Evolutionary conservation across 495 filamentous ascomycete genomes (phyloP).

Genomic region (Oleoguttula mirabilis): DNA sequence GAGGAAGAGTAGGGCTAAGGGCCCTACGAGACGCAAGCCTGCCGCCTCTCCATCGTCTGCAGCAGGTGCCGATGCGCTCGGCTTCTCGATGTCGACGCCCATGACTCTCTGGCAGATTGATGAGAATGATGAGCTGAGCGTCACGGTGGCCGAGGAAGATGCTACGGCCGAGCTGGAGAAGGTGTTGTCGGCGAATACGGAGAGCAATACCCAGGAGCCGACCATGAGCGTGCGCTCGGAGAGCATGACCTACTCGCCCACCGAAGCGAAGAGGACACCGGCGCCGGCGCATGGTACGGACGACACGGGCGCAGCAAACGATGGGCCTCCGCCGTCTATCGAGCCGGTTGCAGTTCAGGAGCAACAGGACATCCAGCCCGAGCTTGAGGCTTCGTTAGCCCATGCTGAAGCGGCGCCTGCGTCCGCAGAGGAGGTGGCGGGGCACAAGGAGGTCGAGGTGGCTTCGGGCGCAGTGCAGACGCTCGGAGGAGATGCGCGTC

Average conservation of each 20-base stretch:
- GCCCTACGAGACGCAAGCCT: conserved; percentile 72
- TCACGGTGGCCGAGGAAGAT: neutral
- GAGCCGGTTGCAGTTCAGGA: too few relatives aligned
- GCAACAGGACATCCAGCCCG: neutral
- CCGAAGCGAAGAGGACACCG: too few relatives aligned
- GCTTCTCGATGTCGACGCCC: conserved; percentile 10
- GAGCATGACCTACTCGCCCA: too few relatives aligned
- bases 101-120: conserved; percentile 15
- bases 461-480: too few relatives aligned
- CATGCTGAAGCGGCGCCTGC: neutral
- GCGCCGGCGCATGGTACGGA: too few relatives aligned
- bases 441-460: too few relatives aligned
- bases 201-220: neutral
- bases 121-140: conserved; percentile 14
- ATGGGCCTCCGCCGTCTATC: too few relatives aligned
- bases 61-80: neutral
- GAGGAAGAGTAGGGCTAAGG: conserved; percentile 77
- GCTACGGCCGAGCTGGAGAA: neutral
- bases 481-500: too few relatives aligned
- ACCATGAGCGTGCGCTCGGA: neutral
- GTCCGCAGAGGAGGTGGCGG: neutral
- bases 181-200: neutral
- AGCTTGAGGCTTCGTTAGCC: neutral
- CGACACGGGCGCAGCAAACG: too few relatives aligned
- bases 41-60: conserved; percentile 29